Conservation (phyloP, 495 filamentous ascomycete species). For the Pyronema domesticum region DNA sequence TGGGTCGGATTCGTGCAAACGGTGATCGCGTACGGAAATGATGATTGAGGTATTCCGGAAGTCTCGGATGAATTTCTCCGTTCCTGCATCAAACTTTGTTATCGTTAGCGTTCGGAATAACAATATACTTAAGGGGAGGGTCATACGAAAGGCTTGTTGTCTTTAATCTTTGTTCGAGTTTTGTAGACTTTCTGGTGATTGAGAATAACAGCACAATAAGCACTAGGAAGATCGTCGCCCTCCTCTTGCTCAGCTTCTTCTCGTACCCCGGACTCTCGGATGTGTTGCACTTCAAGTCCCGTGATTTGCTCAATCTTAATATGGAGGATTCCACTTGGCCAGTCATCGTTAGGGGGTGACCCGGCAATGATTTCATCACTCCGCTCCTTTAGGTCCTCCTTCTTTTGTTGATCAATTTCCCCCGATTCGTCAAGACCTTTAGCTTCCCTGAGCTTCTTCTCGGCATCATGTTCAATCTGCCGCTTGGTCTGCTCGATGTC, state of each 20-base stretch:
- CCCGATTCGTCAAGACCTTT: conserved; percentile 31
- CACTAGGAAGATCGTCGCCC: conserved; percentile 39
- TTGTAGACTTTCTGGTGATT: conserved; percentile 51
- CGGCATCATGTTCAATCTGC: conserved; percentile 25
- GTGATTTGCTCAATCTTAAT: conserved; percentile 54
- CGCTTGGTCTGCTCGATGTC: conserved; percentile 17
- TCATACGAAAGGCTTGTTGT: conserved; percentile 28
- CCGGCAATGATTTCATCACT: conserved; percentile 41
- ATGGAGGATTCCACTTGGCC: conserved; percentile 42
- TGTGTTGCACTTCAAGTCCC: conserved; percentile 21
- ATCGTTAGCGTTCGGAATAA: not conserved
- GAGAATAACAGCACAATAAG: conserved; percentile 48
- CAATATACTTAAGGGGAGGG: not conserved
- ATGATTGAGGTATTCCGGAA: conserved; percentile 44
- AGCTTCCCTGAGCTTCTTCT: conserved; percentile 47
- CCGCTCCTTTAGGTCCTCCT: conserved; percentile 26
- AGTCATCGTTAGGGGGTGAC: conserved; percentile 25
- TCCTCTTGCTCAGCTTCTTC: conserved; percentile 33
- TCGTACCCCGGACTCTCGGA: not conserved
- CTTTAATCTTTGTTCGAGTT: conserved; percentile 51
- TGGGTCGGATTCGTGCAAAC: conserved; percentile 44
- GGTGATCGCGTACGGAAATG: conserved; percentile 41
- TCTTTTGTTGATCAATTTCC: conserved; percentile 44
- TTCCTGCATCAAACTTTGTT: conserved; percentile 55
- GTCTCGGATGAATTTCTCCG: conserved; percentile 46